These are phyloP conservation scores for Wickerhamomyces pijperi DNA, from an alignment of 805 yeast species.

Conservation along the genomic window DNA sequence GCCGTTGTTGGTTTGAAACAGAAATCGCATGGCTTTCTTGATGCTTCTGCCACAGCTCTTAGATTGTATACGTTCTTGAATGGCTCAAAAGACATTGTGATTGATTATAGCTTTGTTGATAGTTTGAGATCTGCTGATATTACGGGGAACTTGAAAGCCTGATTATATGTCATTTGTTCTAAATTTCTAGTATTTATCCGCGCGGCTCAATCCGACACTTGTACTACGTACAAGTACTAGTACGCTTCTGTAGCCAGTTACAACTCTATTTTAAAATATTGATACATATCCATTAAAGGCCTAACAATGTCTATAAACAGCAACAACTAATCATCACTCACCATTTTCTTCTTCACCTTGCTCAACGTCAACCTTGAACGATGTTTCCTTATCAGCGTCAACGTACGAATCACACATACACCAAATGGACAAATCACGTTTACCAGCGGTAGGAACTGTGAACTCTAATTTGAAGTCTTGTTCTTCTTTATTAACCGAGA, in stretches of 20 bases:
- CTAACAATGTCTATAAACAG: too few species aligned
- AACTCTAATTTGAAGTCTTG: constrained; percentile 46
- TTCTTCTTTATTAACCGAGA: constrained; percentile 37
- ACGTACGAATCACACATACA: constrained; percentile 83
- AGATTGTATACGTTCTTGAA: constrained; percentile 16
- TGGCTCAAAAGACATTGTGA: not conserved
- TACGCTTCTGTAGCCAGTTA: too few species aligned
- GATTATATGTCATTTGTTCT: too few species aligned
- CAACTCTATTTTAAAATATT: too few species aligned
- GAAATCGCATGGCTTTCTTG: constrained; percentile 16
- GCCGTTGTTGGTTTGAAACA: constrained; percentile 18
- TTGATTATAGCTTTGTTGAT: too few species aligned
- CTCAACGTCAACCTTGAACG: constrained; percentile 36
- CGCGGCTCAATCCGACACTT: too few species aligned
- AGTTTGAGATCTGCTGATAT: too few species aligned
- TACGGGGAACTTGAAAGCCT: too few species aligned
- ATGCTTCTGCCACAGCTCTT: constrained; percentile 12
- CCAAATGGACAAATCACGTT: constrained; percentile 60
- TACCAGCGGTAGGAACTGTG: constrained; percentile 48
- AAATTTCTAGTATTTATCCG: too few species aligned
- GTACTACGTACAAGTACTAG: too few species aligned
- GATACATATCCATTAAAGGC: too few species aligned
- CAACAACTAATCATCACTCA: too few species aligned
- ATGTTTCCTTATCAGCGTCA: constrained; percentile 85
- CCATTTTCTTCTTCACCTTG: constrained; percentile 20